Evolutionary conservation across 2,329 filamentous ascomycete genomes (phyloP).

Genomic region (Aschersonia sp.): DNA sequence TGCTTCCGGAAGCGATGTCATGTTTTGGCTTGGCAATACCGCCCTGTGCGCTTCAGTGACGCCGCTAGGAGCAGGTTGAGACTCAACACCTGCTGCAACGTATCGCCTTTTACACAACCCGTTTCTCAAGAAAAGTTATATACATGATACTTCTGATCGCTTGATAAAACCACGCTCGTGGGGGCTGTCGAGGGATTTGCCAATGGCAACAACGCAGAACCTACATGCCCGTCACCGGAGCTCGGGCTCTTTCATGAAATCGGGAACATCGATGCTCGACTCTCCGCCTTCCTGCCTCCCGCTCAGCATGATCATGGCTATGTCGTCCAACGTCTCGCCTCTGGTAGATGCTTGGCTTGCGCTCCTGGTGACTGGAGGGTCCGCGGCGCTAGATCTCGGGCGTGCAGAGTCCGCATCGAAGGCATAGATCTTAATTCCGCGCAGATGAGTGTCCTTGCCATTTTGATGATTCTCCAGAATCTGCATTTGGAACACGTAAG

Average conservation of each 20-base stretch:
- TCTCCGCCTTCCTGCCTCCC: conserved; percentile 18
- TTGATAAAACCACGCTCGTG: too few species aligned
- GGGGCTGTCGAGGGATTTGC: too few species aligned
- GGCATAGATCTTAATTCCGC: conserved; percentile 77
- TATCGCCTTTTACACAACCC: too few species aligned
- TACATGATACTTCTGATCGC: too few species aligned
- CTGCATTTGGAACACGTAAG: conserved; percentile 79
- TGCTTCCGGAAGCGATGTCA: too few species aligned
- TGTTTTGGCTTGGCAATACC: too few species aligned
- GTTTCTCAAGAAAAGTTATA: too few species aligned
- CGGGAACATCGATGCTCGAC: conserved; percentile 20
- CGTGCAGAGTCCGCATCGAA: conserved; percentile 28
- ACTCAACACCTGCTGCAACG: too few species aligned
- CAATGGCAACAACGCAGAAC: too few species aligned
- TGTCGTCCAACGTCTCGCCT: conserved; percentile 12
- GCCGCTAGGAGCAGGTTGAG: too few species aligned
- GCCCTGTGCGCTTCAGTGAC: too few species aligned
- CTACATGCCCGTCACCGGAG: conserved; percentile 15
- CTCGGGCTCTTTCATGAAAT: conserved; percentile 28
- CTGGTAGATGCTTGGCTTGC: conserved; percentile 1
- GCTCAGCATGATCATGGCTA: conserved; percentile 13
- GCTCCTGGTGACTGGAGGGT: not conserved
- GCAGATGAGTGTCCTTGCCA: conserved; percentile 95
- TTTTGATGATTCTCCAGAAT: conserved; percentile 97
- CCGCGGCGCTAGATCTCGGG: too few species aligned